Conservation (phyloP, 2,329 filamentous ascomycete genomes). For the Venturia carpophila region DNA sequence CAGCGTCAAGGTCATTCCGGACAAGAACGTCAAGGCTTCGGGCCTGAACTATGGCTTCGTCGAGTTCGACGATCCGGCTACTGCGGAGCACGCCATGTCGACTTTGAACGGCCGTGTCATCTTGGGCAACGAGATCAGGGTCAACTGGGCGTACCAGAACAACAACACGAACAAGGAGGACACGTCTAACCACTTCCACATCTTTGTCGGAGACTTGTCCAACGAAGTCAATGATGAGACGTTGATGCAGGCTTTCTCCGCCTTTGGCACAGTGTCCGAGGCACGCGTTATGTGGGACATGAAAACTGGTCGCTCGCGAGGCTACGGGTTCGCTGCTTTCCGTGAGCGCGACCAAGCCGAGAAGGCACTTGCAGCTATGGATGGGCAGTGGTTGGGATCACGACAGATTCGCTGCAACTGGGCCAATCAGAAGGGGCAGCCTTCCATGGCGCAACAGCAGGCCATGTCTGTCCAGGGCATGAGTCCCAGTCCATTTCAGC, state of each 20-base stretch:
- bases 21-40: conserved; percentile 80
- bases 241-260: conserved; percentile 85
- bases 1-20: conserved; percentile 98
- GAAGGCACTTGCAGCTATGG: conserved; percentile 94
- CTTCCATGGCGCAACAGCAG: conserved; percentile 95
- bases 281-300: conserved; percentile 99
- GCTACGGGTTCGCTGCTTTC: conserved; percentile 97
- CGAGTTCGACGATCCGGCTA: conserved; percentile 95
- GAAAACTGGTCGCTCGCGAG: conserved; percentile 96
- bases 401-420: conserved; percentile 98
- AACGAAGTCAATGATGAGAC: conserved; percentile 99
- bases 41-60: conserved; percentile 98
- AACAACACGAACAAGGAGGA: conserved; percentile 93
- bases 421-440: conserved; percentile 99
- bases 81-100: conserved; percentile 93
- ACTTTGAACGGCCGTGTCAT: conserved; percentile 92
- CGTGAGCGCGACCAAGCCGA: conserved; percentile 89
- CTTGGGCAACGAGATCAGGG: conserved; percentile 91
- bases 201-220: conserved; percentile 94
- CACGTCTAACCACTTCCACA: conserved; percentile 96
- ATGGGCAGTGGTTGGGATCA: conserved; percentile 97
- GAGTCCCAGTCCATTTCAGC: conserved; percentile 92
- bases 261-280: conserved; percentile 92
- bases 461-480: conserved; percentile 97
- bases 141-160: conserved; percentile 99